Evolutionary conservation across 805 yeast genomes (phyloP).

Genomic region (Myxozyma udenii): DNA sequence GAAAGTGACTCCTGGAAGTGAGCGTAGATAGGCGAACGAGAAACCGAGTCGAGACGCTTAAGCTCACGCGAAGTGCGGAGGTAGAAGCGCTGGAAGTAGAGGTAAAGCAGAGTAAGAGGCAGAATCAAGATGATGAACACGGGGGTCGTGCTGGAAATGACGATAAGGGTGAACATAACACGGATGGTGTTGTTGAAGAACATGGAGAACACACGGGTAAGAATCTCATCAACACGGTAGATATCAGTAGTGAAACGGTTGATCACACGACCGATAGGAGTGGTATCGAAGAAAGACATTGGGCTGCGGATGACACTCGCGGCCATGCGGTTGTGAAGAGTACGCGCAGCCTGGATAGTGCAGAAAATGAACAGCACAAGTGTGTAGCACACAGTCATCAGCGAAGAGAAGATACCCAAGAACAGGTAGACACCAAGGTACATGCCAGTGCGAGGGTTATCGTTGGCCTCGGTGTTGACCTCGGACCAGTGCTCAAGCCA

Average conservation of each 20-base stretch:
- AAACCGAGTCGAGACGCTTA: constrained; percentile 65
- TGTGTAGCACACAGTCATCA: constrained; percentile 60
- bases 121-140: constrained; percentile 66
- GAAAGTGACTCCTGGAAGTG: constrained; percentile 76
- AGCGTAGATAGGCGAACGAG: constrained; percentile 75
- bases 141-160: constrained; percentile 86
- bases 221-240: constrained; percentile 80
- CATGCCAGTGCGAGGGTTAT: constrained; percentile 66
- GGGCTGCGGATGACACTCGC: constrained; percentile 76
- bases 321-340: constrained; percentile 70
- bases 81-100: constrained; percentile 68
- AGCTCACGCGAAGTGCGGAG: constrained; percentile 71
- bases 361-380: constrained; percentile 74
- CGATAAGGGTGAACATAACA: constrained; percentile 61
- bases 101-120: constrained; percentile 65
- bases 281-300: constrained; percentile 92
- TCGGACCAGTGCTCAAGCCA: constrained; percentile 99
- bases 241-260: constrained; percentile 91
- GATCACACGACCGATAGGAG: constrained; percentile 88
- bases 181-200: constrained; percentile 39
- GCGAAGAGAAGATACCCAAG: constrained; percentile 67
- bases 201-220: constrained; percentile 40
- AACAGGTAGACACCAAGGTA: constrained; percentile 74
- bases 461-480: constrained; percentile 63
- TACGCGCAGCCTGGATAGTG: constrained; percentile 76